Evolutionary conservation across 1,284 basidiomycete genomes (phyloP), one percentile per base, ranked within the genome.

Genomic region (Mycosarcoma maydis): DNA sequence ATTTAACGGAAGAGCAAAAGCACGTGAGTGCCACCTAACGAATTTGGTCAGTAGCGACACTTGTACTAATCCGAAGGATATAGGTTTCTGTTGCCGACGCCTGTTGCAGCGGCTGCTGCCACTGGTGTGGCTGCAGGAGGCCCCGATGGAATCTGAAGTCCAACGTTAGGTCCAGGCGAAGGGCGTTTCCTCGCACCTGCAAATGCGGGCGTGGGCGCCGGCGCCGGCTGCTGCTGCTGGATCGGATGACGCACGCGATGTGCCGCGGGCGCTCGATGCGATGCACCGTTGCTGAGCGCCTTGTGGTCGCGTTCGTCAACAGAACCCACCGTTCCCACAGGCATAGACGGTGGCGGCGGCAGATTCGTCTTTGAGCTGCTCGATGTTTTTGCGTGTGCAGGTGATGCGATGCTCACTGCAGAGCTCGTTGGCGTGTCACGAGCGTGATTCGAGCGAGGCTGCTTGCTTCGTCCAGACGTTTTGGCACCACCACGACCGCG

Each of bases 301-400:
- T 53, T 61, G n/a, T 27, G 19, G 14, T 62, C 59, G 13, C 50
- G 44, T 17, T 58, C 58, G 32, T 59, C 62, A 0, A 32, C 30
- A 2, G 24, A n/a, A 11, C 43, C 58, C 11, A 32, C 44, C 22
- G 24, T 30, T n/a, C 38, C 46, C 4, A 44, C 20, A 1, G 47
- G 7, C 44, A 65, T 53, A 2, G 66, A 58, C 8, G 66, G 66
- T 20, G 66, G 66, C 9, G 57, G 65, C 2, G 65, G 65, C 23
- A 69, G 17, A 17, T 38, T 62, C n/a, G 54, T 39, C 41, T 58
- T 61, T 2, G 13, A 36, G 32, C 53, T 26, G 6, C 40, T 23
- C 11, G 37, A 22, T 22, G 41, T 1, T 22, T 55, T 58, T 3
- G 33, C 29, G 17, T 53, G 38, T 6, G 47, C 26, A 2, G 53